Conservation (phyloP, 139 green algal genomes). For the Pleodorina starrii region DNA sequence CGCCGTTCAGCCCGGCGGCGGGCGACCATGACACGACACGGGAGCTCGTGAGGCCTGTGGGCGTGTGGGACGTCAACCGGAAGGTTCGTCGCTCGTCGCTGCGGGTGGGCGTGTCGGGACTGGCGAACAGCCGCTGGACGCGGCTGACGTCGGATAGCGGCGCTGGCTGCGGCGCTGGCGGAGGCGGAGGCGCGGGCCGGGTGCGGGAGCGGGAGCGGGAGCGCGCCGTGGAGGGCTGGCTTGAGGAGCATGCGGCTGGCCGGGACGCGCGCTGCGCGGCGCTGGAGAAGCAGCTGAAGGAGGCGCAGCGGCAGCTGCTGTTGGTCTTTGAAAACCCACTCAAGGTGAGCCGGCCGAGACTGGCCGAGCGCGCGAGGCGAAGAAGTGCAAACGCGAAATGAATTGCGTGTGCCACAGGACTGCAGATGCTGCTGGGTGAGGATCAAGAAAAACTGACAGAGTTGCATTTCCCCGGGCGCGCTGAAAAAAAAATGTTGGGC, state of each 20-base stretch:
- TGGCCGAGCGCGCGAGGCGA: no score
- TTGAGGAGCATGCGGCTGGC: neutral
- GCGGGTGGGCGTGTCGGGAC: neutral
- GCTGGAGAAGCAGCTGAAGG: neutral
- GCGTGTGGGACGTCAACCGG: neutral
- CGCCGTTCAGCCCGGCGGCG: neutral
- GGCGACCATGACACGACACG: slow-evolving; percentile 1
- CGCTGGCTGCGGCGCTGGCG: neutral
- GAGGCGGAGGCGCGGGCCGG: no score
- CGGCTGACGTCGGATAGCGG: neutral
- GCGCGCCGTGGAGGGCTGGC: neutral
- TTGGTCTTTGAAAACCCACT: neutral
- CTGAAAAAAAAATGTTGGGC: no score
- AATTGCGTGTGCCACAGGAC: no score
- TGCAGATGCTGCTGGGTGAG: no score
- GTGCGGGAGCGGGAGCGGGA: neutral
- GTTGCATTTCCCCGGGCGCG: no score
- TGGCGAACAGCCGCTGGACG: neutral
- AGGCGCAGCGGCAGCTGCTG: neutral
- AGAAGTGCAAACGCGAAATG: no score
- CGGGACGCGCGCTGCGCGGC: neutral
- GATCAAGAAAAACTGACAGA: no score
- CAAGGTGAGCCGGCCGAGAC: no score
- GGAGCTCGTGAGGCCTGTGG: neutral
- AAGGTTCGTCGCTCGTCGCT: neutral